Conservation (phyloP, 352 stramenopile genomes). For the Phytopythium ostracodes region DNA sequence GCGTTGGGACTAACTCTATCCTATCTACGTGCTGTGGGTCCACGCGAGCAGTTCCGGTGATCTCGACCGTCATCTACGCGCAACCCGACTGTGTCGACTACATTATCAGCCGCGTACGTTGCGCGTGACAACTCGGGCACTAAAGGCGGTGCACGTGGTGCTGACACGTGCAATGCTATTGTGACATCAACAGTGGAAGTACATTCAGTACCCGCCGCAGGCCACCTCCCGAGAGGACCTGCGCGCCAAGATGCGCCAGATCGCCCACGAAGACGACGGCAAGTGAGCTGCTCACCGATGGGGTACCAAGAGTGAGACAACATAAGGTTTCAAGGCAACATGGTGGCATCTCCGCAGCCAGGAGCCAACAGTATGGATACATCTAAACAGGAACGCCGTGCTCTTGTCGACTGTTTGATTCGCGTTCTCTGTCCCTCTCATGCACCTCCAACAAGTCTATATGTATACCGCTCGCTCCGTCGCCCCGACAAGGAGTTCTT, state of each 20-base stretch:
- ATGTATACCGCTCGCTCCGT: neutral
- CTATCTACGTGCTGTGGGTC: neutral
- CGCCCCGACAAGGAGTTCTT: neutral
- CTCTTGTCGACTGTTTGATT: neutral
- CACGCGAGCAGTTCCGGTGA: conserved; percentile 49
- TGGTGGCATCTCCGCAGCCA: too few species aligned
- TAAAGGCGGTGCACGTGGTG: too few species aligned
- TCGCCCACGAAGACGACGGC: conserved; percentile 57
- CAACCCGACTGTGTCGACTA: conserved; percentile 83
- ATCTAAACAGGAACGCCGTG: neutral
- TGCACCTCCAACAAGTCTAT: neutral
- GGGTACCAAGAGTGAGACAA: too few species aligned
- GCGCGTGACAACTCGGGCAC: too few species aligned
- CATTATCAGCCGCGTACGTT: conserved; percentile 58
- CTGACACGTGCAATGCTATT: neutral
- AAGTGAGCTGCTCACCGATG: neutral
- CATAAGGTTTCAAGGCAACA: too few species aligned
- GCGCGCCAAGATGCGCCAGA: conserved; percentile 68
- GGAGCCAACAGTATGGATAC: too few species aligned
- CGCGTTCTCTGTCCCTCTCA: neutral
- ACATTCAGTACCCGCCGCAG: conserved; percentile 84
- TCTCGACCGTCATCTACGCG: conserved; percentile 80
- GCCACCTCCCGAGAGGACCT: conserved; percentile 71
- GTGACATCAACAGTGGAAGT: conserved; percentile 52
- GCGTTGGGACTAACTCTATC: neutral